A percentile compares a stretch with the other conserved stretches of the same genome.
Evolutionary conservation across 768 basidiomycete genomes (phyloP).

Genomic region (Lactarius deliciosus): DNA sequence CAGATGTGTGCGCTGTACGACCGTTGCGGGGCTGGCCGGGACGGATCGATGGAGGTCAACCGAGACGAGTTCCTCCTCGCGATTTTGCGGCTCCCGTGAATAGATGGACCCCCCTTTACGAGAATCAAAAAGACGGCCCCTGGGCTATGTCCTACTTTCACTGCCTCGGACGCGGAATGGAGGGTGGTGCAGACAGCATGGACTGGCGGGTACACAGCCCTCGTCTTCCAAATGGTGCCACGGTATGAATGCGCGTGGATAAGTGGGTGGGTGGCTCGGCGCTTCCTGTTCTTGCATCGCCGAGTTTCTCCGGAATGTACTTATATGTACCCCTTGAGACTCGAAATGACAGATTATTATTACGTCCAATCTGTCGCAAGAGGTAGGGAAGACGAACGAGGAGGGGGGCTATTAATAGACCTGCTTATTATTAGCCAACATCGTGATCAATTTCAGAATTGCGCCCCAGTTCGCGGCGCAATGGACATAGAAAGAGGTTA

Average conservation of each 20-base stretch:
- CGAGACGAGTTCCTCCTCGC: constrained; percentile 14
- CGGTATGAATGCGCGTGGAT: neutral
- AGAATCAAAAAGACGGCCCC: neutral
- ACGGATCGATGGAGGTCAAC: neutral
- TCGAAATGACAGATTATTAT: neutral
- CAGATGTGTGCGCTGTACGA: constrained; percentile 13
- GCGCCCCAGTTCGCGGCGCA: neutral
- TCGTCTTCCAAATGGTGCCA: neutral
- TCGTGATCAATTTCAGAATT: neutral
- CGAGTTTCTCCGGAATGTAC: neutral
- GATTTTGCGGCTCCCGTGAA: constrained; percentile 5
- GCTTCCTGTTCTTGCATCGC: neutral
- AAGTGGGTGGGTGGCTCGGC: neutral
- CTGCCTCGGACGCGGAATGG: neutral
- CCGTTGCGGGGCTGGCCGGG: neutral
- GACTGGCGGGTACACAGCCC: neutral
- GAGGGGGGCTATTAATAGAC: neutral
- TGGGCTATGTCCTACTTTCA: neutral
- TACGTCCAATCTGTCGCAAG: neutral
- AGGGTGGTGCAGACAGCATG: neutral
- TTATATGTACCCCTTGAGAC: neutral
- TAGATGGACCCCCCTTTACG: neutral
- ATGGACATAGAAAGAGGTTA: neutral
- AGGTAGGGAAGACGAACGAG: too few species aligned
- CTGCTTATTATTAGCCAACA: neutral